Base-by-base conservation (phyloP, 257 asterid species). In the Sherardia arvensis region DNA sequence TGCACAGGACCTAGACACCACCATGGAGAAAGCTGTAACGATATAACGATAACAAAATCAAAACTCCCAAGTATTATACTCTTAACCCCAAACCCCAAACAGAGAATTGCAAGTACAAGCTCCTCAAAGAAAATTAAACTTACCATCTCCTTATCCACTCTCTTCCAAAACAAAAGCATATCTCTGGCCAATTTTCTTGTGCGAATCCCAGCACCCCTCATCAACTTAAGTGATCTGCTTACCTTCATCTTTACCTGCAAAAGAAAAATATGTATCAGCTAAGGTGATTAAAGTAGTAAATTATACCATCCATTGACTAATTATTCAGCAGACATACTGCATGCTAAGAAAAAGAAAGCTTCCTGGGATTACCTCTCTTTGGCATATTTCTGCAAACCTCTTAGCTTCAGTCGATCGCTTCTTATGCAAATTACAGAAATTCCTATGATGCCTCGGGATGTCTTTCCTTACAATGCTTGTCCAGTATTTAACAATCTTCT, bases 111-210 rank as follows among this genome's bases (percentile, higher is more conserved):
- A 33, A 30, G 23, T 33, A 38, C 34, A 22, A 62, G 61, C 26
- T n/a, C n/a, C 12, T 48, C 53, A 66, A 60, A 43, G 66, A 17
- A 47, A 23, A 68, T 74, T 61, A 68, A 29, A 53, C 36, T 27
- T 87, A 93, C 97, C 99, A 90, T 93, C 95, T 93, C 97, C 78
- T 90, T 90, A 76, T 93, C 99, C 53, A 90, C 96, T 87, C 95
- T 90, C 84, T 93, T 93, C 99, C 99, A 93, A 71, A 83, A 83
- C 27, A 87, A 91, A 34, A 93, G 78, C 99, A 93, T 90, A 76
- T 90, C 97, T 65, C 94, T 85, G 7, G 97, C 91, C 82, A 93
- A 73, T 81, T 80, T 90, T 81, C 97, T 81, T 48, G 99, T 87
- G 71, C 97, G 85, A 26, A 87, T 63, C 34, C 86, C 85, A 69